Evolutionary conservation across 192 early-diverging fungal genomes (phyloP), one percentile per base, ranked within the genome.

Genomic region (Spizellomyces punctatus): DNA sequence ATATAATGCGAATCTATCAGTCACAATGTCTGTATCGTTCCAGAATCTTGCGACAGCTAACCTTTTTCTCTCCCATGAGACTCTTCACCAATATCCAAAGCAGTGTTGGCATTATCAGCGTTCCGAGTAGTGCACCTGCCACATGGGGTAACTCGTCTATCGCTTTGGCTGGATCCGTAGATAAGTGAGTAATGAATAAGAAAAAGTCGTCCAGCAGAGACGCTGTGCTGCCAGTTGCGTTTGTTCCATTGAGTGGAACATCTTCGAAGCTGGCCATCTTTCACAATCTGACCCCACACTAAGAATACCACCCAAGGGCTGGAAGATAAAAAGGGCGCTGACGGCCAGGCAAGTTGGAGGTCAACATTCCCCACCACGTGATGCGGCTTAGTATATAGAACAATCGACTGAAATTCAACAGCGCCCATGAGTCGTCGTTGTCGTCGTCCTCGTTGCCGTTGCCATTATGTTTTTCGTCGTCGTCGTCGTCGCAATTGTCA

Each of bases 131-230:
- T 22, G n/a, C 49, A n/a, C 21, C 50, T 19, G 71, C 62, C 2
- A 65, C 52, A 17, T 65, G 71, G 12, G 71, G 71, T 8, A 72
- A 54, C 46, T 66, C 62, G 10, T 14, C 44, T 17, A 72, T n/a
- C 17, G 71, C 48, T 10, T 44, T 43, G 5, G 58, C 10, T 12
- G 71, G 71, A 42, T 72, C 71, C 46, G 12, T 62, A 19, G 36
- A 10, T 45, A 72, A 16, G 6, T 65, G 63, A n/a, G 16, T 41
- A 16, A 65, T n/a, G 16, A 65, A 65, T 6, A 43, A 41, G 5
- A 46, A 47, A 16, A 65, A 14, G 16, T 65, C 63, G 16, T 65
- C 63, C 21, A 61, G 17, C 21, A 42, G 14, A 14, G 59, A 41
- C 21, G 42, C 6, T 41, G 59, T 54, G 50, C 10, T n/a, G 49